Percentiles rank a stretch among this genome's conserved stretches.
phyloP scores from a whole-genome alignment of 805 yeast genomes.

The Candida sithepensis region DNA sequence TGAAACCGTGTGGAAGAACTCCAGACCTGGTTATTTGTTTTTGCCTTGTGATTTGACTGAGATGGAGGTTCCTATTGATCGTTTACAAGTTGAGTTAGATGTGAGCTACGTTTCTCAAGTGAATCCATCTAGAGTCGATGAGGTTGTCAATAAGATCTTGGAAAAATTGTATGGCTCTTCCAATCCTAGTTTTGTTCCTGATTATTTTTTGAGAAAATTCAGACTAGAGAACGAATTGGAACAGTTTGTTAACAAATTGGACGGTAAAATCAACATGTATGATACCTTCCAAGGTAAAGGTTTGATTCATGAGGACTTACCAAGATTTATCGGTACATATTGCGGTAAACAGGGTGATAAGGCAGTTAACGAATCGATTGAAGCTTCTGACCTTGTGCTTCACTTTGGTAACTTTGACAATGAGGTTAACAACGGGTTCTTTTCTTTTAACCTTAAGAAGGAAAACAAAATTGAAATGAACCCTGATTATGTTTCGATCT shows the following conservation, averaged over 20 bases:
- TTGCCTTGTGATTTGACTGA: slow-evolving; percentile 68
- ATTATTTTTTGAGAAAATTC: slow-evolving; percentile 39
- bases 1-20: slow-evolving; percentile 46
- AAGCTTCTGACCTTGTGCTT: slow-evolving; percentile 64
- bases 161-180: slow-evolving; percentile 33
- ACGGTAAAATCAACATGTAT: slow-evolving; percentile 37
- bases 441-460: slow-evolving; percentile 36
- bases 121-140: slow-evolving; percentile 13
- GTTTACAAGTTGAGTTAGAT: slow-evolving; percentile 30
- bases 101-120: slow-evolving; percentile 21
- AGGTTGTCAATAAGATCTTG: slow-evolving; percentile 32
- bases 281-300: slow-evolving; percentile 39
- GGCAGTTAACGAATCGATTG: slow-evolving; percentile 34
- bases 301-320: slow-evolving; percentile 34
- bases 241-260: slow-evolving; percentile 29
- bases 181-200: slow-evolving; percentile 40
- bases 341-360: slow-evolving; percentile 32
- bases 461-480: slow-evolving; percentile 33
- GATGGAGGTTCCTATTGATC: slow-evolving; percentile 43
- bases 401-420: slow-evolving; percentile 63
- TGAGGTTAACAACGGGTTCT: slow-evolving; percentile 65
- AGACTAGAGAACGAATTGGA: slow-evolving; percentile 31
- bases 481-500: slow-evolving; percentile 39
- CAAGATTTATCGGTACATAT: slow-evolving; percentile 45
- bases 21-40: slow-evolving; percentile 81